These are phyloP conservation scores for Colletotrichum melonis DNA, from an alignment of 2,329 filamentous ascomycete species.

Conservation along the genomic window DNA sequence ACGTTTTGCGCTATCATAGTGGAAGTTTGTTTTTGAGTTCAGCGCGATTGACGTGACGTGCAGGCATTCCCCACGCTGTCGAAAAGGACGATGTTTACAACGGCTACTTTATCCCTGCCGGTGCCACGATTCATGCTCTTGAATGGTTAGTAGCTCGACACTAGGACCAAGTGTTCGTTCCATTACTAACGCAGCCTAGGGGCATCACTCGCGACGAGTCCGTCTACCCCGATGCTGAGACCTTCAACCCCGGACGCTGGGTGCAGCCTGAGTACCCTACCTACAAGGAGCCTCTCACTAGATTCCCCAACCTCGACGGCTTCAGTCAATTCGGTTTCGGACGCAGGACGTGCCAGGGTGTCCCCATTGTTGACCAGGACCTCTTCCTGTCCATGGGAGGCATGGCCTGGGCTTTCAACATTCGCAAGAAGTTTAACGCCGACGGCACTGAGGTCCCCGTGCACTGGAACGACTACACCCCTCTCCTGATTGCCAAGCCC, in stretches of 20 bases:
- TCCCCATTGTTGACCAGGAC: constrained; percentile 55
- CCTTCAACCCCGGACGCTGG: constrained; percentile 54
- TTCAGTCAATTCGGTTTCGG: constrained; percentile 65
- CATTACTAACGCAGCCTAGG: constrained; percentile 43
- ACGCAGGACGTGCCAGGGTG: constrained; percentile 58
- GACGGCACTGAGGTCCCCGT: constrained; percentile 46
- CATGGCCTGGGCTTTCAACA: constrained; percentile 50
- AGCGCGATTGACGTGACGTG: constrained; percentile 39
- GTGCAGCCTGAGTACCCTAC: constrained; percentile 51
- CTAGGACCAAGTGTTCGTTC: not conserved
- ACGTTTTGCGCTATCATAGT: constrained; percentile 23
- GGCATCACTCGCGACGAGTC: constrained; percentile 57
- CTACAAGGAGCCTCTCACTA: constrained; percentile 52
- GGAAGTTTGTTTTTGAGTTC: not conserved
- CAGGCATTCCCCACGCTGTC: constrained; percentile 59
- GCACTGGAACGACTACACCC: constrained; percentile 57
- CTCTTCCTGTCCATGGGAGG: constrained; percentile 54
- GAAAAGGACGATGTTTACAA: constrained; percentile 64
- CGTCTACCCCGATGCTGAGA: constrained; percentile 50
- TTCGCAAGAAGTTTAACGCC: constrained; percentile 44
- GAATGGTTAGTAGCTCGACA: constrained; percentile 28
- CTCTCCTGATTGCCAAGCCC: constrained; percentile 58
- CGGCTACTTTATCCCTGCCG: constrained; percentile 63
- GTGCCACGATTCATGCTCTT: constrained; percentile 61
- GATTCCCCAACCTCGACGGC: constrained; percentile 53